Conservation (phyloP, 108 stramenopile genomes). For the Cyclotella kingstonii region DNA sequence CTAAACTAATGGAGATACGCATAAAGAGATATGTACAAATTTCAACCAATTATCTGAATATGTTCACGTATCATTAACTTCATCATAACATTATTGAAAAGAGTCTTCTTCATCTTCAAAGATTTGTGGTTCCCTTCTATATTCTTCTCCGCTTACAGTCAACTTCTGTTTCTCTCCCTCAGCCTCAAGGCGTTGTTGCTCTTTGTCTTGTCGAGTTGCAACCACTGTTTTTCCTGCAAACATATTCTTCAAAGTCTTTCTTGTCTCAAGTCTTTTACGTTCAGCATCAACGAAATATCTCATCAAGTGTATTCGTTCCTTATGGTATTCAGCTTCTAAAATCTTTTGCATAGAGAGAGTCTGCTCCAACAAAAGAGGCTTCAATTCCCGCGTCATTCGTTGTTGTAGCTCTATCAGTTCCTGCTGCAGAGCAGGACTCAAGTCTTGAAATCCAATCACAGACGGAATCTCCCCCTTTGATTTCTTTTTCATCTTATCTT, state of each 20-base stretch:
- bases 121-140: slow-evolving; percentile 9
- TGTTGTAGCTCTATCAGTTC: slow-evolving; percentile 78
- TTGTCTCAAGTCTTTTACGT: slow-evolving; percentile 64
- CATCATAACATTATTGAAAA: slow-evolving; percentile 24
- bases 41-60: not conserved
- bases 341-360: slow-evolving; percentile 85
- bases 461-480: slow-evolving; percentile 72
- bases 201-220: slow-evolving; percentile 4
- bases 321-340: slow-evolving; percentile 69
- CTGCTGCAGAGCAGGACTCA: slow-evolving; percentile 65
- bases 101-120: slow-evolving; percentile 35
- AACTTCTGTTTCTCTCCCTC: slow-evolving; percentile 3
- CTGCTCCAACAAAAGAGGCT: slow-evolving; percentile 72
- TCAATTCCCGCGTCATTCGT: slow-evolving; percentile 69
- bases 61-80: not conserved
- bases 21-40: not conserved
- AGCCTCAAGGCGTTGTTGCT: not conserved
- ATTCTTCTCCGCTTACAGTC: not conserved
- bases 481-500: slow-evolving; percentile 12
- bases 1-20: not conserved
- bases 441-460: slow-evolving; percentile 76
- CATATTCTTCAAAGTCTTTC: slow-evolving; percentile 65
- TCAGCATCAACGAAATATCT: slow-evolving; percentile 72
- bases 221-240: slow-evolving; percentile 40
- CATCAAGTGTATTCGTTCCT: slow-evolving; percentile 57